Evolutionary conservation across 2,329 filamentous ascomycete genomes (phyloP).

Genomic region (Parascedosporium putredinis): DNA sequence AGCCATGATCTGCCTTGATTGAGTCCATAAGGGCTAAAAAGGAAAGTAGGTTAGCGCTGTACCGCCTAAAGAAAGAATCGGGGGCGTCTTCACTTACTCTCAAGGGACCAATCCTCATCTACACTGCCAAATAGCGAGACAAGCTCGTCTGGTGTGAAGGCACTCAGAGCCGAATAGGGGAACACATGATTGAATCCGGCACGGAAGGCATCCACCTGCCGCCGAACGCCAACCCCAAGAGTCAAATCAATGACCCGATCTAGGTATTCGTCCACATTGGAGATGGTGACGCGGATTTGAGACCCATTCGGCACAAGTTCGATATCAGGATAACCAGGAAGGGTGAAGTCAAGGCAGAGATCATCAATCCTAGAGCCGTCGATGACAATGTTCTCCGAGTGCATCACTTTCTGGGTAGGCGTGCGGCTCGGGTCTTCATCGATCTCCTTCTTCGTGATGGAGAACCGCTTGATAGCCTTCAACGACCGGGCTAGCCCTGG

Average conservation of each 20-base stretch:
- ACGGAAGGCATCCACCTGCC: conserved; percentile 85
- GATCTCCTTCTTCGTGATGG: conserved; percentile 69
- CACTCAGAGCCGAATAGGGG: conserved; percentile 81
- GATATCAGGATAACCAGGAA: conserved; percentile 82
- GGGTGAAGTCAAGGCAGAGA: conserved; percentile 82
- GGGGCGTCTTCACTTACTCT: conserved; percentile 64
- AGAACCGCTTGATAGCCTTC: conserved; percentile 79
- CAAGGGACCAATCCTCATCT: conserved; percentile 94
- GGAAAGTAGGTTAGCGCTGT: conserved; percentile 18
- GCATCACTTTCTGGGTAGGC: conserved; percentile 58
- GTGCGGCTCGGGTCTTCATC: conserved; percentile 60
- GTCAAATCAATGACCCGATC: conserved; percentile 88
- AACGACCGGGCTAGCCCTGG: conserved; percentile 76
- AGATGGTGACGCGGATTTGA: conserved; percentile 67
- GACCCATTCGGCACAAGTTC: conserved; percentile 69
- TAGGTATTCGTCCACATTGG: conserved; percentile 84
- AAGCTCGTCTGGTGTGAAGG: conserved; percentile 90
- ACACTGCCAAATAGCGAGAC: conserved; percentile 88
- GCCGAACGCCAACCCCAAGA: conserved; percentile 74
- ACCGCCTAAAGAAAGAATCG: no score
- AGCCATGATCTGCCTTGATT: conserved; percentile 96
- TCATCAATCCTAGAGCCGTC: conserved; percentile 76
- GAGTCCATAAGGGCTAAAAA: conserved; percentile 80
- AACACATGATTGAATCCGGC: conserved; percentile 91
- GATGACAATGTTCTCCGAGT: conserved; percentile 59